These are phyloP conservation scores for Themeda triandra DNA, from an alignment of 176 grass and related monocot genomes.

Conservation along the genomic window DNA sequence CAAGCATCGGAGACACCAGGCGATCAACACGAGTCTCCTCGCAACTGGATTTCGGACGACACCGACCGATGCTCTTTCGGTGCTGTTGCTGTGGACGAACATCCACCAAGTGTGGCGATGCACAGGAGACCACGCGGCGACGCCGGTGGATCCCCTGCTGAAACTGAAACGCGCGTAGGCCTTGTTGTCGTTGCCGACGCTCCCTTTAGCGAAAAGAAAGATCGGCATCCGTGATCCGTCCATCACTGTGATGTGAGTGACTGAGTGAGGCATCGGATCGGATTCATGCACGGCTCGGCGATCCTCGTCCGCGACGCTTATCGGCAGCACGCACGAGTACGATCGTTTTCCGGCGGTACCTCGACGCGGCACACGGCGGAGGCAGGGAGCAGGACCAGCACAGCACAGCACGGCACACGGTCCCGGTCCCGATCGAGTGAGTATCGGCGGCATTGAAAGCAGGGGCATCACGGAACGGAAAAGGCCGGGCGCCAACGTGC, in stretches of 20 bases:
- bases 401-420: no score
- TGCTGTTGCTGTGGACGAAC: neutral
- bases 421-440: no score
- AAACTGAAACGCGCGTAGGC: no score
- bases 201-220: no score
- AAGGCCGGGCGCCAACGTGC: neutral
- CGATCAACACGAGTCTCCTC: neutral
- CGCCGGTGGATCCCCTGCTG: no score
- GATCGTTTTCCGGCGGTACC: neutral
- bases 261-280: neutral
- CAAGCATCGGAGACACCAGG: neutral
- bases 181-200: no score
- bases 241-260: no score
- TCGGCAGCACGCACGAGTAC: no score
- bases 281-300: neutral
- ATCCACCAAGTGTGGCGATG: neutral
- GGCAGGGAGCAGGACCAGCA: neutral
- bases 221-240: no score
- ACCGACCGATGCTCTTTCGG: neutral
- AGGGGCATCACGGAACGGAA: neutral
- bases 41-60: neutral
- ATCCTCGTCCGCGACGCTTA: neutral
- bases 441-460: neutral
- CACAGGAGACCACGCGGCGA: no score
- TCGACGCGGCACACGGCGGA: neutral